These are phyloP conservation scores for Pseudopithomyces chartarum DNA, from an alignment of 2,329 filamentous ascomycete species.

Conservation along the genomic window DNA sequence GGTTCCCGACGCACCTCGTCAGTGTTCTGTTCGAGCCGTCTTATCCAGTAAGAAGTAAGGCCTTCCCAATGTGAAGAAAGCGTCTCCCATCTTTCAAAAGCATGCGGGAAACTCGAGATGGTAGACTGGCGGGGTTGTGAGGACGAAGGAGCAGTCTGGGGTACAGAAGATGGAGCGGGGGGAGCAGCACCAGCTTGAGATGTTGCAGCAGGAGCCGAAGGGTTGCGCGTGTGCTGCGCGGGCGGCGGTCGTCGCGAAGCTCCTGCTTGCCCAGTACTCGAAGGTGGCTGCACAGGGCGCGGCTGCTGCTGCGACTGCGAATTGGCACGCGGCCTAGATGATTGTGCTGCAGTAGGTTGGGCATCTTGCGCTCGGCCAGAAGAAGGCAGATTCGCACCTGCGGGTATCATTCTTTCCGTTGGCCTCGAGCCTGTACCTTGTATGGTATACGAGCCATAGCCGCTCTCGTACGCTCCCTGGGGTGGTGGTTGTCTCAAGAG, in stretches of 20 bases:
- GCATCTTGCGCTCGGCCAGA: slow-evolving; percentile 30
- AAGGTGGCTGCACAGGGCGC: slow-evolving; percentile 34
- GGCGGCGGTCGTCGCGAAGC: slow-evolving; percentile 38
- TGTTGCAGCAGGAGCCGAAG: slow-evolving; percentile 33
- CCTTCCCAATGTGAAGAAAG: slow-evolving; percentile 98
- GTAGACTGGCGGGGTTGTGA: slow-evolving; percentile 43
- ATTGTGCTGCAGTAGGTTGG: slow-evolving; percentile 29
- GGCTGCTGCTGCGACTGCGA: slow-evolving; percentile 45
- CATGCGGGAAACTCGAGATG: slow-evolving; percentile 83
- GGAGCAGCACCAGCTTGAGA: slow-evolving; percentile 38
- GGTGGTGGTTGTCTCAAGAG: slow-evolving; percentile 36
- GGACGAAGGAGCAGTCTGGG: slow-evolving; percentile 30
- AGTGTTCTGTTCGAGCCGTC: slow-evolving; percentile 86
- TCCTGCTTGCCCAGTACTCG: slow-evolving; percentile 24
- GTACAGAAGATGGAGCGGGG: slow-evolving; percentile 34
- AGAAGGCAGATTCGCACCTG: slow-evolving; percentile 22
- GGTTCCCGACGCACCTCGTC: slow-evolving; percentile 83
- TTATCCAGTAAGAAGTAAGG: slow-evolving; percentile 95
- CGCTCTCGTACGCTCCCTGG: slow-evolving; percentile 31
- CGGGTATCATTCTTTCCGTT: slow-evolving; percentile 27
- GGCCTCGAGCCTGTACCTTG: slow-evolving; percentile 33
- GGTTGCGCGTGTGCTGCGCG: slow-evolving; percentile 37
- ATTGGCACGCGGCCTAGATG: slow-evolving; percentile 35
- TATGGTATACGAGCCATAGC: slow-evolving; percentile 32
- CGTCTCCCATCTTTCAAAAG: slow-evolving; percentile 97